Conservation (phyloP, 73 alveolate genomes). For the Tetrahymena borealis region DNA sequence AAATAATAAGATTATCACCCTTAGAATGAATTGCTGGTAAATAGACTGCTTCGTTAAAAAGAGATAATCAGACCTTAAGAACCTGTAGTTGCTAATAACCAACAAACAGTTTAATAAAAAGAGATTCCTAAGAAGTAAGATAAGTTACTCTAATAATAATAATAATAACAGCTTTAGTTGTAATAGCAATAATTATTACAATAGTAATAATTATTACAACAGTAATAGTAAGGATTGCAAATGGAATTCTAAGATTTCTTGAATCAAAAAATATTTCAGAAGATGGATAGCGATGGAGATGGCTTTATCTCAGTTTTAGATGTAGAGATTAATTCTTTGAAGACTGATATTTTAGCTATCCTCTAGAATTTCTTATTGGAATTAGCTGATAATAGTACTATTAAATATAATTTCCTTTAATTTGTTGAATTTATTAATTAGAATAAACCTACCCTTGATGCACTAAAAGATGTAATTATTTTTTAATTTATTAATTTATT, state of each 20-base stretch:
- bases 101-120: too few relatives aligned
- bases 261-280: background rate
- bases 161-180: background rate
- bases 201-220: too few relatives aligned
- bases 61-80: too few relatives aligned
- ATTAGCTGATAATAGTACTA: background rate
- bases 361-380: background rate
- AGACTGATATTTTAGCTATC: background rate
- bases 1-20: too few relatives aligned
- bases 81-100: too few relatives aligned
- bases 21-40: too few relatives aligned
- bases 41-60: too few relatives aligned
- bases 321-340: background rate
- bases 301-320: background rate
- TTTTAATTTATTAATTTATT: too few relatives aligned
- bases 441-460: background rate
- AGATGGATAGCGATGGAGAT: background rate
- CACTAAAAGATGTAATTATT: background rate
- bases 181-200: too few relatives aligned
- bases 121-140: too few relatives aligned
- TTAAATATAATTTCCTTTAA: background rate
- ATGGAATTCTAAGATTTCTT: background rate
- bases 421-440: background rate
- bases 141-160: too few relatives aligned
- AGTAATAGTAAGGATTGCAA: too few relatives aligned